phyloP scores from a whole-genome alignment of 345 rosid genomes.

The Mercurialis annua region DNA sequence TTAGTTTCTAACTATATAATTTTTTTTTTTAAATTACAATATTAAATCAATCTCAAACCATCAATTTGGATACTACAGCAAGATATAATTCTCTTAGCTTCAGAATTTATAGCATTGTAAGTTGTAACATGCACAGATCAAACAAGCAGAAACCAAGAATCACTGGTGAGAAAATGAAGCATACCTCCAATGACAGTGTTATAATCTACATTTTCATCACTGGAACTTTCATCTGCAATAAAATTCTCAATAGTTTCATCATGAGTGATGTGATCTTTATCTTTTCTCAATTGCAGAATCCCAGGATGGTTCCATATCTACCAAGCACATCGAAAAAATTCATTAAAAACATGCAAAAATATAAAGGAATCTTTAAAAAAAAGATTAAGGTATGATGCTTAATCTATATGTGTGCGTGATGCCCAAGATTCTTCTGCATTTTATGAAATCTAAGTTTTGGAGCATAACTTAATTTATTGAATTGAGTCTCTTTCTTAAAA shows the following conservation, averaged over 20 bases:
- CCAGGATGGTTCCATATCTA: slow-evolving; percentile 99
- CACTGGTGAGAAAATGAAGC: background rate
- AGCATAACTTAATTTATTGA: background rate
- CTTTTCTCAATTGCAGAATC: slow-evolving; percentile 84
- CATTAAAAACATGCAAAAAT: background rate
- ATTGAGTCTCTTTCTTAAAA: background rate
- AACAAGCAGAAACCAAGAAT: slow-evolving; percentile 10
- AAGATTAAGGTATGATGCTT: background rate
- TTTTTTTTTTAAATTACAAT: too few species aligned
- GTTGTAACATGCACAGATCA: too few species aligned
- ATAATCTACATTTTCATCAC: slow-evolving; percentile 87
- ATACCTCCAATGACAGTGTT: slow-evolving; percentile 75
- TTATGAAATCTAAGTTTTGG: background rate
- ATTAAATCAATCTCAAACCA: too few species aligned
- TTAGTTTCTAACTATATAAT: too few species aligned
- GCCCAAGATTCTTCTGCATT: background rate
- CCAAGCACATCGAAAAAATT: slow-evolving; percentile 18
- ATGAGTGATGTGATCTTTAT: slow-evolving; percentile 50
- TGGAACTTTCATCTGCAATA: slow-evolving; percentile 80
- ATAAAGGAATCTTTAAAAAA: background rate
- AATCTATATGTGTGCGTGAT: too few species aligned
- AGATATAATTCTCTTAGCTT: too few species aligned
- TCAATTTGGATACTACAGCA: too few species aligned
- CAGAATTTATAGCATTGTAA: too few species aligned
- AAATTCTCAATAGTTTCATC: slow-evolving; percentile 74